Evolutionary conservation across 2,329 filamentous ascomycete species (phyloP).

Genomic region (Alternaria panax): DNA sequence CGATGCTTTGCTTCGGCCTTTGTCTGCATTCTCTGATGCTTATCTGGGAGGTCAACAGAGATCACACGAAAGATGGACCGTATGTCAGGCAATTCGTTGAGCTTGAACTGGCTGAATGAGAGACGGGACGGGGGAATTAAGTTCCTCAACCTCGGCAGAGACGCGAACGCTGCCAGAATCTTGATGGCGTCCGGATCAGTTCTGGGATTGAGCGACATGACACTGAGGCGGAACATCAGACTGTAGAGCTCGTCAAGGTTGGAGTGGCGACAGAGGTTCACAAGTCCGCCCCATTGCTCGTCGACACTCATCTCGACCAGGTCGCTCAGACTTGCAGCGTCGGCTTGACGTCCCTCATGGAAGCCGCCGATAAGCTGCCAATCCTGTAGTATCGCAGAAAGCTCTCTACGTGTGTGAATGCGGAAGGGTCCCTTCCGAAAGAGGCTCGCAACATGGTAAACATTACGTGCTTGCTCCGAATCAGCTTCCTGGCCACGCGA

Average conservation of each 20-base stretch:
- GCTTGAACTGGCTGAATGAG: slow-evolving; percentile 42
- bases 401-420: slow-evolving; percentile 15
- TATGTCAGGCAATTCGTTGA: slow-evolving; percentile 42
- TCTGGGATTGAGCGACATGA: slow-evolving; percentile 51
- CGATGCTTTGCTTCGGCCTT: not conserved
- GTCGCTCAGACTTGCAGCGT: slow-evolving; percentile 19
- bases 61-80: slow-evolving; percentile 46
- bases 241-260: slow-evolving; percentile 32
- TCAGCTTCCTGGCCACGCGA: not conserved
- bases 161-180: slow-evolving; percentile 48
- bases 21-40: slow-evolving; percentile 1
- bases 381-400: slow-evolving; percentile 20
- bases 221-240: slow-evolving; percentile 55
- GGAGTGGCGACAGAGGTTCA: slow-evolving; percentile 46
- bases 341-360: slow-evolving; percentile 1
- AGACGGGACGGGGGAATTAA: slow-evolving; percentile 26
- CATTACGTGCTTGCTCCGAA: slow-evolving; percentile 19
- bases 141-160: too few relatives aligned
- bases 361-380: slow-evolving; percentile 28
- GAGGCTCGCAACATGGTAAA: slow-evolving; percentile 21
- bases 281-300: slow-evolving; percentile 53
- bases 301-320: slow-evolving; percentile 42
- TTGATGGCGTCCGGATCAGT: slow-evolving; percentile 50
- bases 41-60: slow-evolving; percentile 19
- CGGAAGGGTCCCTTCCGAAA: slow-evolving; percentile 15